Conservation (phyloP, 2,329 filamentous ascomycete species). For the Ceratocystis eucalypticola region DNA sequence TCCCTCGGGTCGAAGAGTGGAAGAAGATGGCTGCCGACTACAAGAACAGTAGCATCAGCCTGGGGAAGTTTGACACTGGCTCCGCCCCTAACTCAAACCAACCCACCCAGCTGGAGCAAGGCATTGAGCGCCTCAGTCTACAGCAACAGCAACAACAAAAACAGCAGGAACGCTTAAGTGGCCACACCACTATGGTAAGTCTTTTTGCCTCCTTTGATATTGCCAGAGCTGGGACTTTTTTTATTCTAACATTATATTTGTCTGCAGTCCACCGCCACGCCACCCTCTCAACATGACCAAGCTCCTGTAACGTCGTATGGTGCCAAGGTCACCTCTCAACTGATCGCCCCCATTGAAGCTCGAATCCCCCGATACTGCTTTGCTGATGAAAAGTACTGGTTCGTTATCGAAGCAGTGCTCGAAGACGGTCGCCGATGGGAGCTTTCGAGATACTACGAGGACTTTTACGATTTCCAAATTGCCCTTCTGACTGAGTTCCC, state of each 20-base stretch:
- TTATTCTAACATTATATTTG: background rate
- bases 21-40: constrained; percentile 99
- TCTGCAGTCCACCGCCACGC: background rate
- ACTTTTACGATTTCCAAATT: constrained; percentile 98
- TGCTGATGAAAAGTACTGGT: constrained; percentile 97
- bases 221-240: background rate
- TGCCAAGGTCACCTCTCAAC: constrained; percentile 35
- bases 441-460: constrained; percentile 86
- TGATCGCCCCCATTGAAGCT: constrained; percentile 66
- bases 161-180: constrained; percentile 11
- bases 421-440: constrained; percentile 90
- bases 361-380: constrained; percentile 89
- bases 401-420: constrained; percentile 81
- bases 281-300: constrained; percentile 7
- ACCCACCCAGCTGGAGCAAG: constrained; percentile 41
- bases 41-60: constrained; percentile 95
- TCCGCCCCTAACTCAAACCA: constrained; percentile 27
- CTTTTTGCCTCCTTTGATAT: background rate
- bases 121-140: constrained; percentile 35
- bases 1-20: constrained; percentile 95
- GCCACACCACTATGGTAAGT: constrained; percentile 8
- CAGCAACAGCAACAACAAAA: constrained; percentile 25
- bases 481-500: constrained; percentile 85
- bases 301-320: constrained; percentile 12
- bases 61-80: constrained; percentile 72